Conservation (phyloP, 192 early-diverging fungal genomes). For the Rhizophagus prolifer region DNA sequence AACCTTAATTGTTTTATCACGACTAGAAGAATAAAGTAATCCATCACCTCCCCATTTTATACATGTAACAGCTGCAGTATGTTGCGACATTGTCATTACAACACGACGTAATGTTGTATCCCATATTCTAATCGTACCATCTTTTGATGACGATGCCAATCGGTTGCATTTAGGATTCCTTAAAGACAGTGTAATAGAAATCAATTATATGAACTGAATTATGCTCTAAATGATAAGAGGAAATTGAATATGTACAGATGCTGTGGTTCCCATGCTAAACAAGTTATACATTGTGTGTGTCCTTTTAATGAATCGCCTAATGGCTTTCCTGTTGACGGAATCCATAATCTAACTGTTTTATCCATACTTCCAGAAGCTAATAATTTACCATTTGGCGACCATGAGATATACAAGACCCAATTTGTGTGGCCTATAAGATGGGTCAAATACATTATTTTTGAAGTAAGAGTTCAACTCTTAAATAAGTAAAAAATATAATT, state of each 20-base stretch:
- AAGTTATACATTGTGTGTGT: constrained; percentile 88
- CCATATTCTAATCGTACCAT: constrained; percentile 93
- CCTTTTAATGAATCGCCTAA: constrained; percentile 77
- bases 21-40: constrained; percentile 85
- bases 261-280: constrained; percentile 91
- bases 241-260: constrained; percentile 58
- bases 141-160: constrained; percentile 89
- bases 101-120: constrained; percentile 75
- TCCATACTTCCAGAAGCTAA: constrained; percentile 97
- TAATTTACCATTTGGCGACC: constrained; percentile 84
- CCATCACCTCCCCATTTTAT: constrained; percentile 97
- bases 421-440: constrained; percentile 70
- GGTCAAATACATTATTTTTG: no score
- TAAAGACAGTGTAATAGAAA: not conserved
- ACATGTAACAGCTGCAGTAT: constrained; percentile 91
- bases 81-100: constrained; percentile 77
- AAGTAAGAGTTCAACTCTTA: no score
- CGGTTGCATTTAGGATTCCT: constrained; percentile 76
- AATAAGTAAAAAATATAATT: no score
- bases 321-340: constrained; percentile 79
- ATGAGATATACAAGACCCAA: constrained; percentile 92
- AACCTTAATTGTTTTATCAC: constrained; percentile 95
- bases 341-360: constrained; percentile 85
- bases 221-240: not conserved
- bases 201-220: not conserved